Conservation (phyloP, 73 alveolate genomes). For the Diophrys appendiculata region DNA sequence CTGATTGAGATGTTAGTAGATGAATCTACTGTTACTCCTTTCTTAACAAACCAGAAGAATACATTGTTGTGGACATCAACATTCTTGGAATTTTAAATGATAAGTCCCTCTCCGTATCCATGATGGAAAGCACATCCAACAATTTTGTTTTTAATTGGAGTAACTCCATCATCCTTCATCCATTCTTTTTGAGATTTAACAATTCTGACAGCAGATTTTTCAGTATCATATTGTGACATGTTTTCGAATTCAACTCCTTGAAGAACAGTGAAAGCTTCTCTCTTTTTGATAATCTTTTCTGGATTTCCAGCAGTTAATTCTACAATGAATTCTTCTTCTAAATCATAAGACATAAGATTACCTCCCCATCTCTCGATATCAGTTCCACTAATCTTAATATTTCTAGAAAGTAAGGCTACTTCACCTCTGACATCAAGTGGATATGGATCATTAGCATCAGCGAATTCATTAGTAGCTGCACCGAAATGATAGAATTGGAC, state of each 20-base stretch:
- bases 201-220: slow-evolving; percentile 43
- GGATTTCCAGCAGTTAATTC: background rate
- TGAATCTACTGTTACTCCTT: background rate
- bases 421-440: background rate
- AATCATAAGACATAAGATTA: background rate
- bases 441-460: background rate
- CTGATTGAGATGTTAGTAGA: background rate
- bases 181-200: background rate
- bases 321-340: background rate
- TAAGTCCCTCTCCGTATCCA: slow-evolving; percentile 39
- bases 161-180: too few species aligned
- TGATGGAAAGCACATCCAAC: slow-evolving; percentile 25
- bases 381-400: background rate
- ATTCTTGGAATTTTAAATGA: slow-evolving; percentile 6
- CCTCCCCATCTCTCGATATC: slow-evolving; percentile 14
- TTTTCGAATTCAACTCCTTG: slow-evolving; percentile 36
- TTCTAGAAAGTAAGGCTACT: slow-evolving; percentile 5
- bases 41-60: background rate
- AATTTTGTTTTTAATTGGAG: too few species aligned
- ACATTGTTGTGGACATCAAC: slow-evolving; percentile 16
- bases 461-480: background rate
- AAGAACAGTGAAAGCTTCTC: slow-evolving; percentile 15
- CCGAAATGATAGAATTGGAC: slow-evolving; percentile 6
- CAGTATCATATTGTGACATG: slow-evolving; percentile 45
- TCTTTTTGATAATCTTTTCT: background rate